Evolutionary conservation across 2,329 filamentous ascomycete species (phyloP), one percentile per base, ranked within the genome.

Genomic region (Bisporella sp.): DNA sequence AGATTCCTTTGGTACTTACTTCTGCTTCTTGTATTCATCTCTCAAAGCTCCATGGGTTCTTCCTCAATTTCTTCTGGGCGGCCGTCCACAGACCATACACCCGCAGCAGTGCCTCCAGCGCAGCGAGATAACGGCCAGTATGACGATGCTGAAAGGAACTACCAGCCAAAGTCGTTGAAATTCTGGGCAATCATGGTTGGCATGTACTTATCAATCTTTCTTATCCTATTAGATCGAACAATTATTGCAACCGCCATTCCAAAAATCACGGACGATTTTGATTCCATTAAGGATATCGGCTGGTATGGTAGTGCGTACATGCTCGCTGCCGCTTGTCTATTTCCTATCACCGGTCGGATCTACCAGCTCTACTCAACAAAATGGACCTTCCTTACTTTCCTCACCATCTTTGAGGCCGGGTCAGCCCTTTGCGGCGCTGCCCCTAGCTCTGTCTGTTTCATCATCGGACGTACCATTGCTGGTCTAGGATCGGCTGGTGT

Each of bases 251-350:
- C 58, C 11, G 57, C 68, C n/a, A 68, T 70, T 35, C 69, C 69
- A 12, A 62, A 62, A 32, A 71, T 71, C 37, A 68, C 68, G 1
- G 43, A 54, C 31, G 63, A 65, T 28, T 70, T 71, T 51, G 57
- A 67, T 21, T 64, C 64, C 9, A 58, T 64, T 8, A 55, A 60
- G 21, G 67, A 69, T 53, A 60, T 68, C 9, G 66, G 66, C 12
- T 69, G 67, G 66, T 69, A 69, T 56, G 64, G 62, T 29, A 61
- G 60, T 12, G 56, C 63, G 11, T 68, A 69, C 51, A 54, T 68
- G 46, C 61, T 70, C 50, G 68, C 67, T 40, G 60, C 62, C 3
- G 58, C 59, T 31, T 58, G 54, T 33, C 56, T 57, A 42, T 53
- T 56, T 45, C 54, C 54, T n/a, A 46, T 57, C 28, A 63, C 61